These are phyloP conservation scores for Sporisorium exsertum DNA, from an alignment of 1,284 basidiomycete genomes.

Conservation along the genomic window DNA sequence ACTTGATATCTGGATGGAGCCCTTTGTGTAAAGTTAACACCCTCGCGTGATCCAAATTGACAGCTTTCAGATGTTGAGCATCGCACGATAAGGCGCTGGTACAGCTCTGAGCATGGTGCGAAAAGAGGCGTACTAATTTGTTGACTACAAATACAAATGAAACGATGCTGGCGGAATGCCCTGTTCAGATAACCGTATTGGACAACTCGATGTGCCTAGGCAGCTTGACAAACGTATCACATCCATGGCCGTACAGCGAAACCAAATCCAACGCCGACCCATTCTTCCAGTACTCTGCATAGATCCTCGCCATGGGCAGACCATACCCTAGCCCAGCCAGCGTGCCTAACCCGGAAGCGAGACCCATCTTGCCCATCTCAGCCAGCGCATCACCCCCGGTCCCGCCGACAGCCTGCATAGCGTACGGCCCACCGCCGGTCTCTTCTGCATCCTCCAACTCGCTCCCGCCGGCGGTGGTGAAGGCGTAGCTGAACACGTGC, in stretches of 20 bases:
- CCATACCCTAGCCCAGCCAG: conserved; percentile 79
- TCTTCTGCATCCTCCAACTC: conserved; percentile 76
- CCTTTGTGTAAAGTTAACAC: neutral
- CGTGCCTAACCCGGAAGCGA: conserved; percentile 80
- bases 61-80: neutral
- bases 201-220: conserved; percentile 56
- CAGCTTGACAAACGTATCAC: conserved; percentile 62
- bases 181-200: conserved; percentile 44
- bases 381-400: conserved; percentile 76
- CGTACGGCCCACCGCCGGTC: conserved; percentile 80
- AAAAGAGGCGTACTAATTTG: neutral
- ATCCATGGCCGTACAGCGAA: conserved; percentile 49
- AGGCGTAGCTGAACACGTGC: conserved; percentile 88
- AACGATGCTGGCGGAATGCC: neutral
- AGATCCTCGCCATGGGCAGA: conserved; percentile 84
- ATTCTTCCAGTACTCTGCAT: conserved; percentile 73
- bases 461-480: conserved; percentile 78
- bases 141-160: conserved; percentile 19
- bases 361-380: conserved; percentile 75
- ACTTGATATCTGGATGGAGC: no score
- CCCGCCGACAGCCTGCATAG: conserved; percentile 74
- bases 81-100: no score
- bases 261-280: conserved; percentile 35
- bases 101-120: no score
- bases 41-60: neutral